phyloP scores from a whole-genome alignment of 176 grass and related monocot species.

The Juncus inflexus region DNA sequence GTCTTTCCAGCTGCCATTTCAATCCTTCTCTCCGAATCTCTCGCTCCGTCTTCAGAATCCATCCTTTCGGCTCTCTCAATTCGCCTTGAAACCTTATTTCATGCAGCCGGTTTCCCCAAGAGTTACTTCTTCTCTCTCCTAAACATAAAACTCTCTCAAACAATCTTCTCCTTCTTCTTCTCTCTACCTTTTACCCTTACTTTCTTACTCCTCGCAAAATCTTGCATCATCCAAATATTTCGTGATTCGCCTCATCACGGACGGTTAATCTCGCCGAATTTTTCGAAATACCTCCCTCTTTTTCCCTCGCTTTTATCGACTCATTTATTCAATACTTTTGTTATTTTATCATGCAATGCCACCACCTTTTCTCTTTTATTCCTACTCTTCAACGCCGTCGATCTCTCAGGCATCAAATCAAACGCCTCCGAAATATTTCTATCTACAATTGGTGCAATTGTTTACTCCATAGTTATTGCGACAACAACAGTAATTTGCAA shows the following conservation, averaged over 20 bases:
- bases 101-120: constrained; percentile 60
- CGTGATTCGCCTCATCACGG: not conserved
- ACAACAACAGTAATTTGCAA: constrained; percentile 66
- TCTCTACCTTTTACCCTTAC: constrained; percentile 63
- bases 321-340: constrained; percentile 52
- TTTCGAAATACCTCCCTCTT: constrained; percentile 17
- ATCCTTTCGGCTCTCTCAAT: constrained; percentile 31
- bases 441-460: constrained; percentile 54
- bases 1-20: constrained; percentile 52
- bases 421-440: constrained; percentile 28
- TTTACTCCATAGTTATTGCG: constrained; percentile 56
- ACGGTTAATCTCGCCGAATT: constrained; percentile 22
- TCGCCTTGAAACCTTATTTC: constrained; percentile 54
- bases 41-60: constrained; percentile 13
- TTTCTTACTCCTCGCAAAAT: constrained; percentile 70
- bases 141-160: constrained; percentile 73
- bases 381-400: constrained; percentile 58
- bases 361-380: constrained; percentile 73
- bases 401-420: constrained; percentile 43
- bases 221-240: constrained; percentile 52
- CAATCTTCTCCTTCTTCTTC: constrained; percentile 49
- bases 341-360: constrained; percentile 67
- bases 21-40: constrained; percentile 42
- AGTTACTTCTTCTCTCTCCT: constrained; percentile 67
- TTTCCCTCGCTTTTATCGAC: constrained; percentile 55